These are phyloP conservation scores for Eremothecium gossypii DNA, from an alignment of 1,139 yeast species.

Conservation along the genomic window DNA sequence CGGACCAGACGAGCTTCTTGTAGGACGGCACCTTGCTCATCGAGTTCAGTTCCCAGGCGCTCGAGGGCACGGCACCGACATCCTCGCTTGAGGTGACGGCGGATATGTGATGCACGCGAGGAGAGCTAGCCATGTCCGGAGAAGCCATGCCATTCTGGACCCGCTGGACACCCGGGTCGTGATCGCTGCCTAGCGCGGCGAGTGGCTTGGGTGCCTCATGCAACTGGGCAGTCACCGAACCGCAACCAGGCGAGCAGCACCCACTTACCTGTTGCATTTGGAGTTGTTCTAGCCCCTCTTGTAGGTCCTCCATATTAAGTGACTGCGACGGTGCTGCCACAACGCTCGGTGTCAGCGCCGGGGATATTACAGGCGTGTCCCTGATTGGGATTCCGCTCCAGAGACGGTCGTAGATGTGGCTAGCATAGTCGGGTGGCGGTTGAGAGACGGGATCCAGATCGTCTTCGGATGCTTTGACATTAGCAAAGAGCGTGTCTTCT, in stretches of 20 bases:
- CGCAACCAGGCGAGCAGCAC: constrained; percentile 1
- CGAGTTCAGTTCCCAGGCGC: constrained; percentile 36
- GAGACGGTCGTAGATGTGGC: constrained; percentile 74
- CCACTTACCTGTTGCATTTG: constrained; percentile 37
- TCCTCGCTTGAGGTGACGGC: constrained; percentile 40
- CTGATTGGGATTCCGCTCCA: constrained; percentile 44
- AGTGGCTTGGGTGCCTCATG: constrained; percentile 2
- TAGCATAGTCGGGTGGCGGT: constrained; percentile 88
- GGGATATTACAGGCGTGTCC: constrained; percentile 27
- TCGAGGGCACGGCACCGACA: constrained; percentile 16
- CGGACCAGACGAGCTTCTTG: constrained; percentile 56
- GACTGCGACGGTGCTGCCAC: constrained; percentile 17
- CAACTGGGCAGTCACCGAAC: constrained; percentile 6
- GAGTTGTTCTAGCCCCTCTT: constrained; percentile 46
- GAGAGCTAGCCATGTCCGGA: constrained; percentile 36
- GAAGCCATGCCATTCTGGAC: constrained; percentile 19
- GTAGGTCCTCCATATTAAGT: constrained; percentile 32
- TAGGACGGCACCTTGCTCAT: constrained; percentile 77
- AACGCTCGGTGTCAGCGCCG: constrained; percentile 24
- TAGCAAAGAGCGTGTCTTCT: constrained; percentile 30
- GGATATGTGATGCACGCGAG: constrained; percentile 49
- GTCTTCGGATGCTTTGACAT: constrained; percentile 25
- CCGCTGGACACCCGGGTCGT: constrained; percentile 18
- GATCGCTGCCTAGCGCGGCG: constrained; percentile 15
- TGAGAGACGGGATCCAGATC: constrained; percentile 24